Evolutionary conservation across 306 rosid species (phyloP).

Genomic region (Prunus dulcis): DNA sequence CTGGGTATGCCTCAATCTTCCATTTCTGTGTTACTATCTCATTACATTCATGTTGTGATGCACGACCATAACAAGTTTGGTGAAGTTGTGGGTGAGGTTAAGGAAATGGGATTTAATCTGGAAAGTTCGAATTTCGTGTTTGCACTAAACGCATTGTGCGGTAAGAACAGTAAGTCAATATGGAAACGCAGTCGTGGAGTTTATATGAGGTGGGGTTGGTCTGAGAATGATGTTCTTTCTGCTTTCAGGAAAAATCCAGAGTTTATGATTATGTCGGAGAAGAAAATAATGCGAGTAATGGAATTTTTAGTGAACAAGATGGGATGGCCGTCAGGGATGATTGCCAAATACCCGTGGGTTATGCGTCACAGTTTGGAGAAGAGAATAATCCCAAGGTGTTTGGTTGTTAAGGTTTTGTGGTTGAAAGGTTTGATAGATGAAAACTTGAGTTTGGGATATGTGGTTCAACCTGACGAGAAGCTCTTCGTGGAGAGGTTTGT

Average conservation of each 20-base stretch:
- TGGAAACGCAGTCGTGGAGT: slow-evolving; percentile 33
- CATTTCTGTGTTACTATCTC: not conserved
- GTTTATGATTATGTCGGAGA: slow-evolving; percentile 22
- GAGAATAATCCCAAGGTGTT: slow-evolving; percentile 41
- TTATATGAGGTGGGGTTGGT: slow-evolving; percentile 56
- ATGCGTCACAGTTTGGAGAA: slow-evolving; percentile 31
- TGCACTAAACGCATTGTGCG: slow-evolving; percentile 25
- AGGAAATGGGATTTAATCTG: slow-evolving; percentile 38
- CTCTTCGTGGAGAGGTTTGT: slow-evolving; percentile 25
- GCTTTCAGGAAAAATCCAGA: slow-evolving; percentile 36
- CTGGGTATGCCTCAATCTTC: slow-evolving; percentile 24
- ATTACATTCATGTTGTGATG: not conserved
- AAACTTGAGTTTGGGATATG: not conserved
- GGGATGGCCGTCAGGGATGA: slow-evolving; percentile 16
- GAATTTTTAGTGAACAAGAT: slow-evolving; percentile 29
- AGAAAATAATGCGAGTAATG: slow-evolving; percentile 34
- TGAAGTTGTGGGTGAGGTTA: slow-evolving; percentile 18
- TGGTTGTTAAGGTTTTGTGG: slow-evolving; percentile 17
- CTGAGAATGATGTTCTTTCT: slow-evolving; percentile 24
- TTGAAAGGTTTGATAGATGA: slow-evolving; percentile 27
- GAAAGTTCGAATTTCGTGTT: not conserved
- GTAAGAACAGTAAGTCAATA: slow-evolving; percentile 8
- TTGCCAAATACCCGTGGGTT: not conserved
- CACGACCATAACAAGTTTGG: not conserved
- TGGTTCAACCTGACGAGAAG: not conserved